Evolutionary conservation across 2,329 filamentous ascomycete genomes (phyloP).

Genomic region (Pseudogymnoascus sp.): DNA sequence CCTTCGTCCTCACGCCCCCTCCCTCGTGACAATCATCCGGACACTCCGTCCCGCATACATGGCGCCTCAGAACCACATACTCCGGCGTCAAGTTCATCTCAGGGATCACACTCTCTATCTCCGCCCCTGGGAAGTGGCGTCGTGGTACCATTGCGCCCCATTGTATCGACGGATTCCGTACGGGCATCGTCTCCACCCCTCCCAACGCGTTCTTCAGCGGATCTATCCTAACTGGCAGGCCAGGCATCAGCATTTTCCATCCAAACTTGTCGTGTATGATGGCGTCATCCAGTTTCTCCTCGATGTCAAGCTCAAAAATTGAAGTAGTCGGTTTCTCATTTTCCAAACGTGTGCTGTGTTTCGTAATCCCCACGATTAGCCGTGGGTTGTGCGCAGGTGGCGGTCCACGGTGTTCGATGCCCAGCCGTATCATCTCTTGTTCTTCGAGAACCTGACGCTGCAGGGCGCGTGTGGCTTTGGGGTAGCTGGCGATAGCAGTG

Average conservation of each 20-base stretch:
- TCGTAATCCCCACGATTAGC: neutral
- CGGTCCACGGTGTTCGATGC: neutral
- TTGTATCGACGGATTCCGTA: neutral
- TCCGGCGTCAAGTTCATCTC: neutral
- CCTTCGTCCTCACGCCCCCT: neutral
- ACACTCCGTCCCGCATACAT: neutral
- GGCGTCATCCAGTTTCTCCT: neutral
- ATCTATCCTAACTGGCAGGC: neutral
- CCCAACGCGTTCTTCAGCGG: neutral
- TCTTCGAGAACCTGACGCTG: constrained; percentile 4
- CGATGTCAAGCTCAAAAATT: neutral
- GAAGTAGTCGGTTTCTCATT: neutral
- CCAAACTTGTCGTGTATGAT: neutral
- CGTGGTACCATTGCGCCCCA: neutral
- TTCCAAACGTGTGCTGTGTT: neutral
- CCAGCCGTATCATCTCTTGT: neutral
- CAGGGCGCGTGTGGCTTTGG: neutral
- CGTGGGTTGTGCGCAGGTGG: neutral
- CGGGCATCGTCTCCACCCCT: neutral
- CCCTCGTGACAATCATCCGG: neutral
- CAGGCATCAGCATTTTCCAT: neutral
- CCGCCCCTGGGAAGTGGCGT: neutral
- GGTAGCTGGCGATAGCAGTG: neutral
- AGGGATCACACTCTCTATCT: neutral
- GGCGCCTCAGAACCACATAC: neutral